These are phyloP conservation scores for Candida loeiensis DNA, from an alignment of 805 yeast genomes.

Conservation along the genomic window DNA sequence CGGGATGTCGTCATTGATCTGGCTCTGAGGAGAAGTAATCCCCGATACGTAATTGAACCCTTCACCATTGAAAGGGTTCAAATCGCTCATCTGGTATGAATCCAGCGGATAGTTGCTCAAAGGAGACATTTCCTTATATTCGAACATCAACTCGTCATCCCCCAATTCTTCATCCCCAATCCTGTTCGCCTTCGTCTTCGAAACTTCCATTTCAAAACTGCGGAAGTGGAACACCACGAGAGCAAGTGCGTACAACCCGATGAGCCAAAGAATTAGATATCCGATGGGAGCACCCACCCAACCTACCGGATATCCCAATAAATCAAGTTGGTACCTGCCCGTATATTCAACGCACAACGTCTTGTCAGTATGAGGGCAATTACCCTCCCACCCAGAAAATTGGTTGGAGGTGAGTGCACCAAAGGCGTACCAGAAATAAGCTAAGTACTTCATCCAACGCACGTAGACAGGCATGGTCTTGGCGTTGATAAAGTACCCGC, in stretches of 20 bases:
- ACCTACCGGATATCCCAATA: constrained; percentile 21
- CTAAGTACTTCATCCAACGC: constrained; percentile 25
- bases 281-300: constrained; percentile 25
- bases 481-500: constrained; percentile 28
- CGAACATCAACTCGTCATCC: constrained; percentile 7
- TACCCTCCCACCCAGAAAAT: constrained; percentile 22
- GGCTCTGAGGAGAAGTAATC: not conserved
- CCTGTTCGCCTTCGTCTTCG: constrained; percentile 19
- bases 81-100: not conserved
- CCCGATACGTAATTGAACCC: not conserved
- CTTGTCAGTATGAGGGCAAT: constrained; percentile 24
- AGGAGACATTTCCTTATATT: not conserved
- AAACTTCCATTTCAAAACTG: constrained; percentile 22
- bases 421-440: constrained; percentile 27
- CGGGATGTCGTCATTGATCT: not conserved
- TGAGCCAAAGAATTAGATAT: constrained; percentile 18
- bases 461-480: constrained; percentile 27
- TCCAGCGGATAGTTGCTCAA: not conserved
- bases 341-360: constrained; percentile 18
- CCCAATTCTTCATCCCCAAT: constrained; percentile 17
- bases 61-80: too few relatives aligned
- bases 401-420: constrained; percentile 26
- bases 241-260: constrained; percentile 18
- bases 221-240: constrained; percentile 15
- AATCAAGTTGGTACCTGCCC: constrained; percentile 19